Base-by-base conservation (phyloP, 2,329 filamentous ascomycete species). In the Trichoderma sp. region DNA sequence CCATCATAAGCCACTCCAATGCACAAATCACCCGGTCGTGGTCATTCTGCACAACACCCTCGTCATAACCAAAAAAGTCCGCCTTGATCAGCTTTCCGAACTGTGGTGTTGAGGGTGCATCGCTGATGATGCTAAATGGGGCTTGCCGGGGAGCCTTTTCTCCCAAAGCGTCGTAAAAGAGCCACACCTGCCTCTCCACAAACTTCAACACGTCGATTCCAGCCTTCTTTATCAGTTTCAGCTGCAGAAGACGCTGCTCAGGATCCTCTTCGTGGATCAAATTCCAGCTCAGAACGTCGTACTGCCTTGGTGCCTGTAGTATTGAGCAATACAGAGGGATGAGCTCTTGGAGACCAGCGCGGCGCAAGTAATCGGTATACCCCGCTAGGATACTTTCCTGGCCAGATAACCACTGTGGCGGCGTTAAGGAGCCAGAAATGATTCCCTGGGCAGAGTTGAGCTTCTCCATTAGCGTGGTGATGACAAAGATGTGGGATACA, bases 251-350 rank as follows among this genome's bases (percentile, higher is more conserved):
- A 73, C 94, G 90, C 70, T 91, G 88, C 8, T 87, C 83, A 8
- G 83, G 79, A 54, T 91, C 87, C 32, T 86, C 85, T 66, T 97
- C 86, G 56, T 92, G 87, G 60, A 94, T 90, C 67, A 97, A 82
- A 68, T 96, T 91, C 64, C 88, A 87, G 68, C 90, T 92, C 59
- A 99, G 84, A 18, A 90, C 90, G 66, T 89, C 86, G 73, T 93
- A 89, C 70, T 86, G 85, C 71, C 90, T 86, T 14, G 87, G 82
- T 7, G 84, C 81, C 11, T 87, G 84, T 14, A 99, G 83, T 74
- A 93, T 90, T 10, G 93, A 93, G 71, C 92, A 94, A 78, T 99
- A 99, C 0, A 97, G 83, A 0, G 96, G 94, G 67, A 97, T 91
- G 52, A 96, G 81, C 71, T 95, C 90, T 69, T 91, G 88, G 66